These are phyloP conservation scores for Alternaria tenuissima DNA, from an alignment of 2,329 filamentous ascomycete species.

Conservation along the genomic window DNA sequence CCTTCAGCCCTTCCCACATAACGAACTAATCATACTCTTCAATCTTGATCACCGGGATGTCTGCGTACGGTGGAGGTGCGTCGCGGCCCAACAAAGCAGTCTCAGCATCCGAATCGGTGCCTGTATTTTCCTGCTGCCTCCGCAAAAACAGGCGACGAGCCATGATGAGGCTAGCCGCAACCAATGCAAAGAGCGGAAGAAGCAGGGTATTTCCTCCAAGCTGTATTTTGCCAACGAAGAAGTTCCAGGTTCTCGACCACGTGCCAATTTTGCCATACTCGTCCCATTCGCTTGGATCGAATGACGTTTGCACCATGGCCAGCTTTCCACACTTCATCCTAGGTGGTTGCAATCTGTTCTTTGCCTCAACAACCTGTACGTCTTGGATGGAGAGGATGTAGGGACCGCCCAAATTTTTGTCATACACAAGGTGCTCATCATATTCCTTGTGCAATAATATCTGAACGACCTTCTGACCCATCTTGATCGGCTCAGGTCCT, in stretches of 20 bases:
- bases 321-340: conserved; percentile 41
- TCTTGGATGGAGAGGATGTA: conserved; percentile 30
- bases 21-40: conserved; percentile 29
- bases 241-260: conserved; percentile 24
- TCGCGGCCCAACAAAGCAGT: conserved; percentile 26
- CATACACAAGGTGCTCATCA: background rate
- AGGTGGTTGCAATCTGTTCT: conserved; percentile 29
- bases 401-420: background rate
- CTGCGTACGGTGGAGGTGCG: conserved; percentile 28
- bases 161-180: conserved; percentile 23
- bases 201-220: conserved; percentile 21
- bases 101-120: conserved; percentile 27
- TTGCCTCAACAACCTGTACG: conserved; percentile 32
- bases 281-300: conserved; percentile 43
- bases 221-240: conserved; percentile 21
- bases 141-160: conserved; percentile 19
- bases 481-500: conserved; percentile 6
- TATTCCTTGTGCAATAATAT: conserved; percentile 27
- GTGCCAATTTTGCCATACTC: conserved; percentile 40
- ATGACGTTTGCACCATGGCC: conserved; percentile 34
- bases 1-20: conserved; percentile 5
- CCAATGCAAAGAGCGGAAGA: conserved; percentile 25
- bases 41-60: conserved; percentile 32
- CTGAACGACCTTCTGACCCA: conserved; percentile 39
- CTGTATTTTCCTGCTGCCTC: conserved; percentile 17